These are phyloP conservation scores for Talaromyces rugulosus DNA, from an alignment of 2,329 filamentous ascomycete genomes.

Conservation along the genomic window DNA sequence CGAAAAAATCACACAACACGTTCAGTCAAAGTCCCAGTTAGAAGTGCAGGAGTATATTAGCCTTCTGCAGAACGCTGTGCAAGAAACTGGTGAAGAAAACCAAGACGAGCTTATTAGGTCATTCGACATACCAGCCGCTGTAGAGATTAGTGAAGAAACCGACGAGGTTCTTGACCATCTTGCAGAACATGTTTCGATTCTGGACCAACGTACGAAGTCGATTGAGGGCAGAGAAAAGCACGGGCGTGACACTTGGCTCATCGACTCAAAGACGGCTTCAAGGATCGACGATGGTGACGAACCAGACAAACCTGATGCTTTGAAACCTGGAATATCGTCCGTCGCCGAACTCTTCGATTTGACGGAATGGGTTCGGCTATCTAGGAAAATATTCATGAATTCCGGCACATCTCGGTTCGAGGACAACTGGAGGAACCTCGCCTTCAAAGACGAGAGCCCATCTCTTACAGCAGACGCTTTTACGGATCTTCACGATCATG, in stretches of 20 bases:
- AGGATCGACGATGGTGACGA: constrained; percentile 25
- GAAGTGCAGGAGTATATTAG: constrained; percentile 70
- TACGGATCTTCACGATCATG: constrained; percentile 68
- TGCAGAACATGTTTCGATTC: constrained; percentile 61
- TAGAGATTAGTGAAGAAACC: constrained; percentile 66
- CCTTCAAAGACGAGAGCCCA: constrained; percentile 53
- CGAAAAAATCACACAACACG: constrained; percentile 56
- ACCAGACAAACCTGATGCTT: constrained; percentile 8
- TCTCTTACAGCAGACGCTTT: constrained; percentile 71
- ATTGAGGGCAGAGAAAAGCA: constrained; percentile 57
- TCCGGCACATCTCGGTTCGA: constrained; percentile 49
- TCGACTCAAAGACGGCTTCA: constrained; percentile 42
- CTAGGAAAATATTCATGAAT: constrained; percentile 73
- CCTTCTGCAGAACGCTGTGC: constrained; percentile 52
- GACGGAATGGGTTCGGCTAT: constrained; percentile 59
- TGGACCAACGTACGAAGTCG: constrained; percentile 62
- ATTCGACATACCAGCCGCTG: constrained; percentile 63
- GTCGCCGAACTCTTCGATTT: constrained; percentile 58
- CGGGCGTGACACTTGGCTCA: constrained; percentile 59
- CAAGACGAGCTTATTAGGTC: not conserved
- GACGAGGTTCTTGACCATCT: constrained; percentile 62
- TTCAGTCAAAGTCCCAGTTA: constrained; percentile 67
- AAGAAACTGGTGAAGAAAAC: not conserved
- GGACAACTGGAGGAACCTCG: constrained; percentile 64
- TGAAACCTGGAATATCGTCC: constrained; percentile 34